Base-by-base conservation (phyloP, 2,329 filamentous ascomycete species). In the Fusarium devonianum region DNA sequence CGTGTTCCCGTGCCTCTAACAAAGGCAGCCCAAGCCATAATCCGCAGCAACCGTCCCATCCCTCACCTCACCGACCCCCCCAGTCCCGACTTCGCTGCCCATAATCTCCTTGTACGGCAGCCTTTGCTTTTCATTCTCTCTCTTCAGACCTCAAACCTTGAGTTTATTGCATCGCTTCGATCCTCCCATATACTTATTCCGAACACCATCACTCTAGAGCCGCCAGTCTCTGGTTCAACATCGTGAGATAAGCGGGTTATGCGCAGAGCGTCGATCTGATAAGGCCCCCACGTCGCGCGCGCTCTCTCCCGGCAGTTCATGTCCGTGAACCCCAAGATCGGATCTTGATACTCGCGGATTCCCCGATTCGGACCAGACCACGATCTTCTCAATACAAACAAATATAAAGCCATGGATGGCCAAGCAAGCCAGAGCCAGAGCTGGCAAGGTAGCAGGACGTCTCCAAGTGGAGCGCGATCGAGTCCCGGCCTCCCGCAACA, bases 401-500 rank as follows among this genome's bases (percentile, higher is more conserved):
- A 36, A 47, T 37, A 35, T 37, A 41, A 40, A 26, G 52, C 18
- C 14, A 71, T 71, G 69, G 63, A 64, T 16, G 58, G 63, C 30
- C 65, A 67, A 36, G 30, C 50, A 32, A 57, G 57, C 45, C 67
- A 67, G 37, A 60, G 57, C 45, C 67, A 67, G 37, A 60, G 49
- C 46, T 57, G 62, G 51, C 67, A 68, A 36, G 50, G 58, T 26
- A 57, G 52, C 42, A 58, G 47, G 37, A 52, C 48, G 53, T 64
- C 65, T 37, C 66, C 63, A 49, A 56, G 51, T 36, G 63, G 62
- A 28, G 46, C 62, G 30, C 63, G 65, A 52, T 66, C 68, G 16
- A 70, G 61, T 47, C 65, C 67, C n/a, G 65, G 62, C 16, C 53
- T 68, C 29, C 64, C 65, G 14, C 66, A 65, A 23, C 66, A 70